phyloP scores from a whole-genome alignment of 495 filamentous ascomycete species.

The Talaromyces nanjingensis region DNA sequence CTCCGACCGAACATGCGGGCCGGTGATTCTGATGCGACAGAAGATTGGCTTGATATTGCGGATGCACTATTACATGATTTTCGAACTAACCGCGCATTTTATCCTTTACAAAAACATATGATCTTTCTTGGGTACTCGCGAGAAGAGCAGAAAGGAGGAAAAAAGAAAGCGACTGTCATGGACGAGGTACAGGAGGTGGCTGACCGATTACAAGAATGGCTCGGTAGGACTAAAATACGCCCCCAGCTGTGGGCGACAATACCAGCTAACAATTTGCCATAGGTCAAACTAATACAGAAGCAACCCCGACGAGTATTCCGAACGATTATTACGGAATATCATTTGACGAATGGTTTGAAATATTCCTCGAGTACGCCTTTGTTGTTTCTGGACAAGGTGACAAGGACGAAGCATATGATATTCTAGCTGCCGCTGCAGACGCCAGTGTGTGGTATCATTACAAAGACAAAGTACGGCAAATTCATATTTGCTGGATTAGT shows the following conservation, averaged over 20 bases:
- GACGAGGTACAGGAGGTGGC: constrained; percentile 66
- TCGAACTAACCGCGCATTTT: constrained; percentile 66
- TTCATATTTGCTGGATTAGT: constrained; percentile 78
- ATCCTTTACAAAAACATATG: constrained; percentile 63
- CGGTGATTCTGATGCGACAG: constrained; percentile 45
- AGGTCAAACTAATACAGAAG: neutral
- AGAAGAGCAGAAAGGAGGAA: constrained; percentile 37
- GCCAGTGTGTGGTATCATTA: constrained; percentile 73
- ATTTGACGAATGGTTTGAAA: constrained; percentile 78
- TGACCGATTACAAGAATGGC: constrained; percentile 48
- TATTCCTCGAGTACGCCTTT: constrained; percentile 84
- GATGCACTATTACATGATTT: constrained; percentile 74
- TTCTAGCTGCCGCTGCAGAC: constrained; percentile 64
- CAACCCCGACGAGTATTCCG: constrained; percentile 35
- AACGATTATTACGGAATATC: constrained; percentile 68
- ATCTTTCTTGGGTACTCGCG: constrained; percentile 59
- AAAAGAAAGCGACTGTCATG: constrained; percentile 26
- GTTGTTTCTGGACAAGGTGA: constrained; percentile 54
- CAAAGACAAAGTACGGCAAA: constrained; percentile 56
- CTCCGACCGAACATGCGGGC: constrained; percentile 41
- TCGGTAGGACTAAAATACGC: constrained; percentile 27
- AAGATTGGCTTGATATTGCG: constrained; percentile 69
- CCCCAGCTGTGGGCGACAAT: neutral
- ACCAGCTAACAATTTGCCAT: neutral
- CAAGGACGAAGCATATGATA: constrained; percentile 63